Evolutionary conservation across 345 rosid species (phyloP), one percentile per base, ranked within the genome.

Genomic region (Orychophragmus violaceus): DNA sequence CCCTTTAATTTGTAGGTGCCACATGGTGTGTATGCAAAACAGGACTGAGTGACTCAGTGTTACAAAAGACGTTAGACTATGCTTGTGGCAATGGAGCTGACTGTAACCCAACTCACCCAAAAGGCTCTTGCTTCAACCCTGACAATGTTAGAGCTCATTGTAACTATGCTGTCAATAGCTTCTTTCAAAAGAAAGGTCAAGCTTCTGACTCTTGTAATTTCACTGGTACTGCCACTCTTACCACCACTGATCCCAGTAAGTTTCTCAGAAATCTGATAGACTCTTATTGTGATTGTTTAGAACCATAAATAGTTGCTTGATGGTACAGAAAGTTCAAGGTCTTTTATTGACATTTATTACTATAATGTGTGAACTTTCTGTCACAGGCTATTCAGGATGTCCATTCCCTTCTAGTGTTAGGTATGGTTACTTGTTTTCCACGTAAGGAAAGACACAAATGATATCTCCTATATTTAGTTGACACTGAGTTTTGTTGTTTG

Each of bases 61-160:
- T 90, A 39, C 99, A 94, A 68, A 87, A 68, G 80, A 75, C 97
- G 16, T 32, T 94, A 70, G 99, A 94, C 82, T 94, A 86, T 68
- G 97, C 99, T 0, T 94, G 99, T 75, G 96, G 99, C 39, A 88
- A 87, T 62, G 99, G 99, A 14, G 97, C 99, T n/a, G 99, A 94
- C 68, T 94, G 99, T 69, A 60, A 28, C 70, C 95, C 95, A 28
- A 62, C 76, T 63, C 85, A 80, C 59, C 57, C 76, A 30, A 84
- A 66, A 29, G 92, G 87, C 1, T 62, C 77, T 35, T 94, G 99
- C 45, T 94, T 62, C 66, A 71, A 72, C 51, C 97, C 99, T 42
- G 83, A 88, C 80, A 82, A 75, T 37, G 89, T 90, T 19, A 83
- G 71, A 63, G 79, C 92, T 55, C 98, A 93, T 56, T 94, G 96